A percentile compares a stretch with the other conserved stretches of the same genome.
Conservation (phyloP, 257 asterid species). For the Eustoma russellianum region DNA sequence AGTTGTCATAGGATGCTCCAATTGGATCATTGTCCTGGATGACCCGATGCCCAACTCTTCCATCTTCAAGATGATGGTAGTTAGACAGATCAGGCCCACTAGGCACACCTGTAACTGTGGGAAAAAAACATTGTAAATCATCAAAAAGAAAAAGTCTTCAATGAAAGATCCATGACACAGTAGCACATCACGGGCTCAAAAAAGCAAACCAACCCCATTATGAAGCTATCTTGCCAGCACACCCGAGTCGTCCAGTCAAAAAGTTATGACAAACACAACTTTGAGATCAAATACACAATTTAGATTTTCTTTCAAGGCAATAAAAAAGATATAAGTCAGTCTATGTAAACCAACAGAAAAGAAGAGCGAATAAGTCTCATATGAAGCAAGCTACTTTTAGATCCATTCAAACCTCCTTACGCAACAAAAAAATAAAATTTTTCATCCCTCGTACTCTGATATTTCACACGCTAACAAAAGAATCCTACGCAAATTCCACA, state of each 20-base stretch:
- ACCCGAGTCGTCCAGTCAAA: too few relatives aligned
- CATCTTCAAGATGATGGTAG: constrained; percentile 39
- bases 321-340: too few relatives aligned
- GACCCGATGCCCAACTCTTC: constrained; percentile 36
- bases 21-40: constrained; percentile 58
- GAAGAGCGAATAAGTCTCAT: too few relatives aligned
- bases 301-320: too few relatives aligned
- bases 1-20: constrained; percentile 78
- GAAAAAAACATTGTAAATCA: background rate
- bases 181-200: background rate
- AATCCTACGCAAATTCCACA: background rate
- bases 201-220: background rate
- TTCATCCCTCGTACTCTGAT: background rate
- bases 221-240: background rate
- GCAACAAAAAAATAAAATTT: background rate
- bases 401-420: too few relatives aligned
- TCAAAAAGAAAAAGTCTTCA: background rate
- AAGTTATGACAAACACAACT: too few relatives aligned
- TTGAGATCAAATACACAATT: too few relatives aligned
- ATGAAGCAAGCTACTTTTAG: too few relatives aligned
- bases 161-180: background rate
- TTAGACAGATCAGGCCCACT: constrained; percentile 39
- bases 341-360: too few relatives aligned
- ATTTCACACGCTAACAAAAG: too few relatives aligned
- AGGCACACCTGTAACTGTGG: constrained; percentile 37